A percentile compares a stretch with the other conserved stretches of the same genome.
Evolutionary conservation across 2,329 filamentous ascomycete genomes (phyloP).

Genomic region (Rutstroemia sp.): DNA sequence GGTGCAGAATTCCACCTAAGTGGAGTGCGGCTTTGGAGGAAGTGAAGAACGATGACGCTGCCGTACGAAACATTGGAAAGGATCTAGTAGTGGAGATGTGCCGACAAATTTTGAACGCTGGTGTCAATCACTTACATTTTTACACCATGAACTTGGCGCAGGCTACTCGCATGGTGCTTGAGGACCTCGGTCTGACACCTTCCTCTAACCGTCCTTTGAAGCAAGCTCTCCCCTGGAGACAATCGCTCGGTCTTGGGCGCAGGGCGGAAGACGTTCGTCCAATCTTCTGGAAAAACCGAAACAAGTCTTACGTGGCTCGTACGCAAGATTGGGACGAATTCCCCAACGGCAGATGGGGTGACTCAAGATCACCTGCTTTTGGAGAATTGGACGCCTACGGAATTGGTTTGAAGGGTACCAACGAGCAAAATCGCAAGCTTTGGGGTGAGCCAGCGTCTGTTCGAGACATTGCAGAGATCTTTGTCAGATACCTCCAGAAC

Average conservation of each 20-base stretch:
- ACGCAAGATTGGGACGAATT: conserved; percentile 99
- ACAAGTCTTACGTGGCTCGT: conserved; percentile 89
- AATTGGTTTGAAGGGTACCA: conserved; percentile 87
- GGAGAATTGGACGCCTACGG: conserved; percentile 93
- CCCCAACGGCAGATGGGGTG: conserved; percentile 97
- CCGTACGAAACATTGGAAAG: conserved; percentile 84
- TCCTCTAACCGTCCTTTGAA: conserved; percentile 70
- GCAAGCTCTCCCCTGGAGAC: conserved; percentile 92
- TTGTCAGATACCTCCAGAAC: conserved; percentile 77
- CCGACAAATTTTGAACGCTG: conserved; percentile 71
- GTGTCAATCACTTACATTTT: conserved; percentile 87
- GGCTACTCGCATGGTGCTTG: conserved; percentile 86
- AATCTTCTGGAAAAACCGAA: conserved; percentile 97
- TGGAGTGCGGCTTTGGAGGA: conserved; percentile 83
- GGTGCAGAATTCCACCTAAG: conserved; percentile 70
- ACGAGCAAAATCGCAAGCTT: conserved; percentile 89
- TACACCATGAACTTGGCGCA: conserved; percentile 99
- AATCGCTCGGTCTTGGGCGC: conserved; percentile 81
- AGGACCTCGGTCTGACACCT: conserved; percentile 78
- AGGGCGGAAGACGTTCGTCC: conserved; percentile 92
- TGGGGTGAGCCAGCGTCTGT: conserved; percentile 83
- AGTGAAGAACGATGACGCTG: conserved; percentile 92
- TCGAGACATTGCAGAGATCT: conserved; percentile 73
- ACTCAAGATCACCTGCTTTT: conserved; percentile 91
- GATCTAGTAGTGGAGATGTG: conserved; percentile 85